Percentiles rank a stretch among this genome's conserved stretches.
Evolutionary conservation across 331 rosid genomes (phyloP).

Genomic region (Pyrus hybrid): DNA sequence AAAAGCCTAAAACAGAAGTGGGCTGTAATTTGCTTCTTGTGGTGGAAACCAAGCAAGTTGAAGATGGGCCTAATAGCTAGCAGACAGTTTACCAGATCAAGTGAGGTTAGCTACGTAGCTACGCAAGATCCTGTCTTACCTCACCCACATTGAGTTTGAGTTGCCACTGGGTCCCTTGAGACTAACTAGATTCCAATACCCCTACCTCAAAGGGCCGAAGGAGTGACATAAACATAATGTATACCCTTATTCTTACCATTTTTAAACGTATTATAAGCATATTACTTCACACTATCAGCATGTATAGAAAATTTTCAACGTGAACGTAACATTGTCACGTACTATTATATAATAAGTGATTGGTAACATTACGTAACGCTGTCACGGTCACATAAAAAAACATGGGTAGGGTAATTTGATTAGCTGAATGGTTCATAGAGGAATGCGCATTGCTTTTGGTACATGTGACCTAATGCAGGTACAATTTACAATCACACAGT

Average conservation of each 20-base stretch:
- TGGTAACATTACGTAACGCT: not conserved
- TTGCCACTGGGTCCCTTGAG: not conserved
- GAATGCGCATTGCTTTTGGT: too few relatives aligned
- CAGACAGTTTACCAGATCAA: not conserved
- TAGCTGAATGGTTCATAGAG: too few relatives aligned
- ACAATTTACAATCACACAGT: too few relatives aligned
- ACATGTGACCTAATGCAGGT: too few relatives aligned
- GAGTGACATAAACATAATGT: too few relatives aligned
- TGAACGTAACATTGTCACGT: too few relatives aligned
- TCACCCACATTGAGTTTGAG: not conserved
- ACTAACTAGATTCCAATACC: not conserved
- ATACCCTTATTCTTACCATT: not conserved
- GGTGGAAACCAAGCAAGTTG: not conserved
- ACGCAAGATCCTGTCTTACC: not conserved
- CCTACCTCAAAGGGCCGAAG: not conserved
- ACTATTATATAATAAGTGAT: not conserved
- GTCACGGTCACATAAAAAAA: too few relatives aligned
- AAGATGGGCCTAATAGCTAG: not conserved
- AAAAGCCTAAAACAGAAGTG: too few relatives aligned
- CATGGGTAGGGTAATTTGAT: too few relatives aligned
- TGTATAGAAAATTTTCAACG: too few relatives aligned
- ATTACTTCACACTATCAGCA: not conserved
- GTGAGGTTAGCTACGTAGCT: not conserved
- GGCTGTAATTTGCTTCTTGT: too few relatives aligned
- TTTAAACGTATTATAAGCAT: not conserved